A percentile compares a stretch with the other conserved stretches of the same genome.
Conservation (phyloP, 441 rosid genomes). For the Arabidopsis hybrid region DNA sequence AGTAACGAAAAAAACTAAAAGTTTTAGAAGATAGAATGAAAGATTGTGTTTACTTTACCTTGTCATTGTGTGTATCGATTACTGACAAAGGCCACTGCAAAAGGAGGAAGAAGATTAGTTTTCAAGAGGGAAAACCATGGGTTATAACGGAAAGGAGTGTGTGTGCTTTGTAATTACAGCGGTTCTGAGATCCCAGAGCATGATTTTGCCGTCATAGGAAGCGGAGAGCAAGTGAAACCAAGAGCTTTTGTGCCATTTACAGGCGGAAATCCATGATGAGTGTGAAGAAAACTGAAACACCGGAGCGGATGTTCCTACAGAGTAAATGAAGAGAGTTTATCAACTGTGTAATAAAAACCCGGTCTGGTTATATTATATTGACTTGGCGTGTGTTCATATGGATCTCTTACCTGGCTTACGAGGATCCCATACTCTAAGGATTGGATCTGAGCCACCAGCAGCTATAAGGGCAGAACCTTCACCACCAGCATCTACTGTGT, state of each 20-base stretch:
- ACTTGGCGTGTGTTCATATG: neutral
- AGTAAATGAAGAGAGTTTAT: conserved; percentile 32
- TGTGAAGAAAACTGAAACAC: conserved; percentile 86
- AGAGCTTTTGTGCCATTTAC: conserved; percentile 91
- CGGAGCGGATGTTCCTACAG: conserved; percentile 90
- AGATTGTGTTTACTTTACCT: conserved; percentile 53
- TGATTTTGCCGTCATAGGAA: conserved; percentile 96
- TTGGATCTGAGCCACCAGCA: conserved; percentile 88
- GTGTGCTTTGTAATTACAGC: conserved; percentile 63
- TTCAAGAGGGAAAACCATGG: neutral
- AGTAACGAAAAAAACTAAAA: neutral
- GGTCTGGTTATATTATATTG: conserved; percentile 21
- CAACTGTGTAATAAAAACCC: neutral
- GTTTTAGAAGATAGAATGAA: neutral
- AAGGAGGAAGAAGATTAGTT: conserved; percentile 32
- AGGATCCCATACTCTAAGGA: conserved; percentile 98
- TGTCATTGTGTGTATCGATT: conserved; percentile 82
- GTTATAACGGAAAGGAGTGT: neutral
- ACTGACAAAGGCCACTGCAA: conserved; percentile 95
- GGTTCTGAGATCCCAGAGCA: conserved; percentile 99
- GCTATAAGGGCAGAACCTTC: conserved; percentile 92
- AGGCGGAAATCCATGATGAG: conserved; percentile 90
- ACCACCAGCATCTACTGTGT: conserved; percentile 87
- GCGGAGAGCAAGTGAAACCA: conserved; percentile 90
- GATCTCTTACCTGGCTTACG: conserved; percentile 84